Conservation (phyloP, 2,329 filamentous ascomycete species). For the Aspergillus nomiae region DNA sequence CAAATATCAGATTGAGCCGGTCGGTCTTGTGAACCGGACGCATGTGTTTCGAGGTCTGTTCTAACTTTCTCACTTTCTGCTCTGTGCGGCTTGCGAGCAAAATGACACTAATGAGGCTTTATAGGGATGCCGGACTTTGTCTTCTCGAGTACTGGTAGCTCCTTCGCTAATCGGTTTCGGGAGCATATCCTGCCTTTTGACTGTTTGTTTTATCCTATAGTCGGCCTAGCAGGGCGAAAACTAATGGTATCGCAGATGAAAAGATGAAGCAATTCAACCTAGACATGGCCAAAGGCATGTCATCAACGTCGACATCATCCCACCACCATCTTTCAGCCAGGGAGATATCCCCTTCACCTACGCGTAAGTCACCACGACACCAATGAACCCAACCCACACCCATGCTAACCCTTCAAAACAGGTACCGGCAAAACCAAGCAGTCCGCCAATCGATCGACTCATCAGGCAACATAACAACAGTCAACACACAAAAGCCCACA, state of each 20-base stretch:
- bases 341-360: slow-evolving; percentile 72
- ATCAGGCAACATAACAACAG: slow-evolving; percentile 60
- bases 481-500: slow-evolving; percentile 59
- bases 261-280: slow-evolving; percentile 68
- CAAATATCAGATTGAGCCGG: slow-evolving; percentile 67
- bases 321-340: slow-evolving; percentile 76
- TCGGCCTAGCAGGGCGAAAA: neutral
- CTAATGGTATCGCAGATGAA: slow-evolving; percentile 44
- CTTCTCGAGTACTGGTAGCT: slow-evolving; percentile 68
- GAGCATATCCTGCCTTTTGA: slow-evolving; percentile 72
- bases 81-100: neutral
- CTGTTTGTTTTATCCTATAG: slow-evolving; percentile 50
- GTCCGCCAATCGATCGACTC: slow-evolving; percentile 64
- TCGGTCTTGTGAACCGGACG: slow-evolving; percentile 74
- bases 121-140: slow-evolving; percentile 80
- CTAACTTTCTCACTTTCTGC: too few relatives aligned
- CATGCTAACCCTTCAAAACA: slow-evolving; percentile 41
- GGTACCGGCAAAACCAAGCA: slow-evolving; percentile 83
- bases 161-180: slow-evolving; percentile 71
- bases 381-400: neutral
- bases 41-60: slow-evolving; percentile 77
- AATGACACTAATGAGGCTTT: slow-evolving; percentile 1
- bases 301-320: slow-evolving; percentile 69
- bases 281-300: slow-evolving; percentile 61
- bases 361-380: slow-evolving; percentile 37